Percentiles rank a stretch among this genome's conserved stretches.
phyloP scores from a whole-genome alignment of 2,329 filamentous ascomycete species.

The Fusarium sp. region DNA sequence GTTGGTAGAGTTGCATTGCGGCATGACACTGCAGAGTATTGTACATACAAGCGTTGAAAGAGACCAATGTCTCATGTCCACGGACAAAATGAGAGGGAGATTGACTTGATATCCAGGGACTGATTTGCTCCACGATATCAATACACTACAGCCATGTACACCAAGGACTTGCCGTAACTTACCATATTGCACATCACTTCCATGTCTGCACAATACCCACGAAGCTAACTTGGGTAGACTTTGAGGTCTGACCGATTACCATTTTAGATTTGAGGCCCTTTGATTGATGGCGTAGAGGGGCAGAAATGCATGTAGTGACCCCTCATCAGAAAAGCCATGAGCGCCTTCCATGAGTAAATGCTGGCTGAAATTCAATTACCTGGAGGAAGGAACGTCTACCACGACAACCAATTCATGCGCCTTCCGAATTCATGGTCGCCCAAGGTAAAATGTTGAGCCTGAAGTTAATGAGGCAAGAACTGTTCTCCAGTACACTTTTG shows the following conservation, averaged over 20 bases:
- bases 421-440: background rate
- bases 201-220: background rate
- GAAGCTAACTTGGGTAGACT: background rate
- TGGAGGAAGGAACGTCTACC: background rate
- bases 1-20: background rate
- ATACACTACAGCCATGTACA: background rate
- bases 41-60: background rate
- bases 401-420: background rate
- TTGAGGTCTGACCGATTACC: conserved; percentile 21
- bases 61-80: background rate
- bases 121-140: background rate
- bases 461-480: background rate
- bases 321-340: background rate
- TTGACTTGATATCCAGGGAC: background rate
- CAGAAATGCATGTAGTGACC: background rate
- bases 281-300: background rate
- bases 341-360: background rate
- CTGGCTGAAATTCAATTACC: background rate
- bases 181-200: background rate
- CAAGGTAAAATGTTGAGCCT: background rate
- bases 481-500: background rate
- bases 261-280: conserved; percentile 26
- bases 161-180: background rate
- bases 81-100: background rate
- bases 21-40: conserved; percentile 8